A percentile compares a stretch with the other conserved stretches of the same genome.
phyloP scores from a whole-genome alignment of 2,329 filamentous ascomycete genomes.

The Neopestalotiopsis sp. region DNA sequence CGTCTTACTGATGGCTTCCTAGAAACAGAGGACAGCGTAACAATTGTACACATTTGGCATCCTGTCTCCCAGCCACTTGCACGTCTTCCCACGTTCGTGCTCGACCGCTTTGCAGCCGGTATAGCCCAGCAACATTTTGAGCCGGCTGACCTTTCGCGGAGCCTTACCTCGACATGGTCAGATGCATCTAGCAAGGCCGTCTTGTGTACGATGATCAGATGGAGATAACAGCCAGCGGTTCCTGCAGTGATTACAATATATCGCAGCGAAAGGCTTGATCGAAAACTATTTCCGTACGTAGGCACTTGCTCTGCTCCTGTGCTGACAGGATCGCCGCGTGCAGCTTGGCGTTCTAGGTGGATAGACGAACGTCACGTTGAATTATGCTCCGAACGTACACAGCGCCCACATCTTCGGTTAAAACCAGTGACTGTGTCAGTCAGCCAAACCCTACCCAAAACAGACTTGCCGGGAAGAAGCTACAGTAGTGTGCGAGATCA shows the following conservation, averaged over 20 bases:
- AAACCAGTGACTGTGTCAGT: not conserved
- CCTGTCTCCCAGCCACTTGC: conserved; percentile 8
- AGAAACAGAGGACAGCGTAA: not conserved
- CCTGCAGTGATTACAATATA: conserved; percentile 7
- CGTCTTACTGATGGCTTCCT: not conserved
- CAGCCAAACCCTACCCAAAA: not conserved
- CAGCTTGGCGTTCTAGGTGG: conserved; percentile 2
- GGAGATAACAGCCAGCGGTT: conserved; percentile 3
- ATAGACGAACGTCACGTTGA: not conserved
- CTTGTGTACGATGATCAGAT: not conserved
- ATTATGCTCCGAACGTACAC: not conserved
- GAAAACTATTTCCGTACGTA: conserved; percentile 3
- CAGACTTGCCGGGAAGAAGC: not conserved
- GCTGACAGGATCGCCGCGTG: conserved; percentile 16
- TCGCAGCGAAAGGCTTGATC: not conserved
- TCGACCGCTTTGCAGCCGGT: not conserved
- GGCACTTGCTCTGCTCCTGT: conserved; percentile 4
- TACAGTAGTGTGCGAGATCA: not conserved
- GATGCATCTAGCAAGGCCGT: not conserved
- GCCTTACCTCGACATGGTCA: too few relatives aligned
- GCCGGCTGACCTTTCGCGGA: too few relatives aligned
- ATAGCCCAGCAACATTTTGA: not conserved
- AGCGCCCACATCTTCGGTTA: not conserved
- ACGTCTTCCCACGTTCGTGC: not conserved
- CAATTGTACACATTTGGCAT: conserved; percentile 9